Evolutionary conservation across 768 basidiomycete species (phyloP).

Genomic region (Obba rivulosa): DNA sequence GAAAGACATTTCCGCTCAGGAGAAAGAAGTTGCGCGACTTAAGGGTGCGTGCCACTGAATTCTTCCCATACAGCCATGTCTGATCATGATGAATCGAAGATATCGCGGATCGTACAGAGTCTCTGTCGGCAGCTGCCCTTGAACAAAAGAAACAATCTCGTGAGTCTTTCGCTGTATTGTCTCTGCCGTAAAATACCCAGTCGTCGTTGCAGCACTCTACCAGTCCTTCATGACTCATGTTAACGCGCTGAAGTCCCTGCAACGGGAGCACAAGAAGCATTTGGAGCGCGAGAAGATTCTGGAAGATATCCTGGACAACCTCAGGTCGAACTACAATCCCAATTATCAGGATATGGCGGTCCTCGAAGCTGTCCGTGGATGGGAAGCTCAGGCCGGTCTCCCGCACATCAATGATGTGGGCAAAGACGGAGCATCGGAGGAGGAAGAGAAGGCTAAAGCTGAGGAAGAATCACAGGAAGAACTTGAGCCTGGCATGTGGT

Average conservation of each 20-base stretch:
- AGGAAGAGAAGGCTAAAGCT: conserved; percentile 26
- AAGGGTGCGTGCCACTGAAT: conserved; percentile 42
- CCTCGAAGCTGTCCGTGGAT: conserved; percentile 91
- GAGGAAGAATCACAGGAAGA: conserved; percentile 34
- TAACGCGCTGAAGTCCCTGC: conserved; percentile 70
- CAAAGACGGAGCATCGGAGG: conserved; percentile 31
- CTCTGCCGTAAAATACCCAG: not conserved
- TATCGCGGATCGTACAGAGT: conserved; percentile 73
- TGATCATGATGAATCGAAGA: conserved; percentile 36
- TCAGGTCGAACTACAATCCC: conserved; percentile 88
- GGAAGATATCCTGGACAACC: conserved; percentile 73
- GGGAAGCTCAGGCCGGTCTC: conserved; percentile 69
- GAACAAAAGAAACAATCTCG: conserved; percentile 86
- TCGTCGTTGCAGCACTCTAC: conserved; percentile 65
- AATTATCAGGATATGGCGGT: conserved; percentile 99
- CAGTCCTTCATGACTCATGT: conserved; percentile 67
- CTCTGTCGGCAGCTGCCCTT: conserved; percentile 70
- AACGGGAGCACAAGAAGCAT: conserved; percentile 65
- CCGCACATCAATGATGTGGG: conserved; percentile 68
- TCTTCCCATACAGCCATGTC: not conserved
- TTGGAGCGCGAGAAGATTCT: conserved; percentile 72
- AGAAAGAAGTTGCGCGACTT: conserved; percentile 69
- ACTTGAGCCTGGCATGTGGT: conserved; percentile 59
- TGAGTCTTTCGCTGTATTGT: conserved; percentile 32
- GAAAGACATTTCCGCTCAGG: conserved; percentile 54